Conservation (phyloP, 768 basidiomycete species). For the Russula virescens region DNA sequence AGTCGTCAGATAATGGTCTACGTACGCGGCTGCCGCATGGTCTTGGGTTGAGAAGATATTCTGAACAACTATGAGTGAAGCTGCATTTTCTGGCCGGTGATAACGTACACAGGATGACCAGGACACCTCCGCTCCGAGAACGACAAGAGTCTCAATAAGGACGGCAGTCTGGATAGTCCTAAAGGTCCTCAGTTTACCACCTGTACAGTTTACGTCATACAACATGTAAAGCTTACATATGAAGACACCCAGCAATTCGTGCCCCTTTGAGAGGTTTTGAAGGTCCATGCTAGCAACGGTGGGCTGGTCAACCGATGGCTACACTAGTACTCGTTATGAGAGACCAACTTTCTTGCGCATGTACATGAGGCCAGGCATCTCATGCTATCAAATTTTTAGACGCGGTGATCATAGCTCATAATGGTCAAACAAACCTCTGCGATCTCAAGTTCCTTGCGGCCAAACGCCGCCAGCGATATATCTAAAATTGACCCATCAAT, state of each 20-base stretch:
- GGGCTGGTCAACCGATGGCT: constrained; percentile 21
- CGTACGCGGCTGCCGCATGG: constrained; percentile 95
- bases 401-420: constrained; percentile 13
- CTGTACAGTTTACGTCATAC: background rate
- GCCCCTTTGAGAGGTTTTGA: constrained; percentile 88
- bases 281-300: constrained; percentile 56
- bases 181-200: constrained; percentile 8
- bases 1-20: constrained; percentile 19
- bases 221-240: constrained; percentile 62
- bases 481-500: constrained; percentile 40
- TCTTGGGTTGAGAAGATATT: constrained; percentile 99
- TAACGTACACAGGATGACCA: constrained; percentile 92
- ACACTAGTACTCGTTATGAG: constrained; percentile 1
- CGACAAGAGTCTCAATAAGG: constrained; percentile 95
- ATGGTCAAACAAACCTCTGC: constrained; percentile 67
- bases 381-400: constrained; percentile 48
- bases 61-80: constrained; percentile 35
- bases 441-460: constrained; percentile 99
- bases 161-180: constrained; percentile 99
- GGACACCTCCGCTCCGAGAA: constrained; percentile 93
- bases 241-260: constrained; percentile 95
- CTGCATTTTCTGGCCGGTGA: background rate
- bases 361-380: constrained; percentile 96
- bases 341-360: constrained; percentile 71
- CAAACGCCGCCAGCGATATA: constrained; percentile 96